These are phyloP conservation scores for Acidomyces sp. DNA, from an alignment of 495 filamentous ascomycete species.

Conservation along the genomic window DNA sequence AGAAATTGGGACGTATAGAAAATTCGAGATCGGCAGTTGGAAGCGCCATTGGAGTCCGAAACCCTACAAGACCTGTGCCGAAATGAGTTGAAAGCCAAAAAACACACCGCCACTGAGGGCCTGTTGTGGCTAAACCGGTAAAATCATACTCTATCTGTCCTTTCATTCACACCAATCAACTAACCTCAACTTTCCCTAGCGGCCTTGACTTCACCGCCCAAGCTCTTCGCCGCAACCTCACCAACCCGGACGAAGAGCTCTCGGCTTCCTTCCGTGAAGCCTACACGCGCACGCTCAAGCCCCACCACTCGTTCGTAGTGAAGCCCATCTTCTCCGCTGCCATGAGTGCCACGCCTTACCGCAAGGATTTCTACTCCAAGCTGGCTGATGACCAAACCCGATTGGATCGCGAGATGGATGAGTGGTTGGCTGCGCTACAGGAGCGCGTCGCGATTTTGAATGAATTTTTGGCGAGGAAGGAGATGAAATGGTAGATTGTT, in stretches of 20 bases:
- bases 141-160: conserved; percentile 5
- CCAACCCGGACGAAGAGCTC: conserved; percentile 57
- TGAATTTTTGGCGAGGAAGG: conserved; percentile 23
- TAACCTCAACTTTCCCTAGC: conserved; percentile 33
- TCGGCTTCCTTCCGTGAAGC: conserved; percentile 71
- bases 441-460: conserved; percentile 33
- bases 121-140: conserved; percentile 85
- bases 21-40: conserved; percentile 71
- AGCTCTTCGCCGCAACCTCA: conserved; percentile 64
- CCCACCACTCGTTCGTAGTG: conserved; percentile 72
- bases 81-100: conserved; percentile 77
- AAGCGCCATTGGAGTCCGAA: conserved; percentile 59
- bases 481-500: conserved; percentile 17
- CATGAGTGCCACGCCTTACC: conserved; percentile 84
- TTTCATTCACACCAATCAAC: conserved; percentile 1
- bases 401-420: conserved; percentile 45
- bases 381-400: conserved; percentile 53
- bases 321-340: conserved; percentile 84
- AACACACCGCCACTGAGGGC: conserved; percentile 76
- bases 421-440: conserved; percentile 65
- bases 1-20: conserved; percentile 43
- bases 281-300: conserved; percentile 76
- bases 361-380: conserved; percentile 80
- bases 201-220: conserved; percentile 85
- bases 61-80: conserved; percentile 71